A percentile compares a stretch with the other conserved stretches of the same genome.
These are phyloP conservation scores for Postia placenta DNA, from an alignment of 768 basidiomycete genomes.

Conservation along the genomic window DNA sequence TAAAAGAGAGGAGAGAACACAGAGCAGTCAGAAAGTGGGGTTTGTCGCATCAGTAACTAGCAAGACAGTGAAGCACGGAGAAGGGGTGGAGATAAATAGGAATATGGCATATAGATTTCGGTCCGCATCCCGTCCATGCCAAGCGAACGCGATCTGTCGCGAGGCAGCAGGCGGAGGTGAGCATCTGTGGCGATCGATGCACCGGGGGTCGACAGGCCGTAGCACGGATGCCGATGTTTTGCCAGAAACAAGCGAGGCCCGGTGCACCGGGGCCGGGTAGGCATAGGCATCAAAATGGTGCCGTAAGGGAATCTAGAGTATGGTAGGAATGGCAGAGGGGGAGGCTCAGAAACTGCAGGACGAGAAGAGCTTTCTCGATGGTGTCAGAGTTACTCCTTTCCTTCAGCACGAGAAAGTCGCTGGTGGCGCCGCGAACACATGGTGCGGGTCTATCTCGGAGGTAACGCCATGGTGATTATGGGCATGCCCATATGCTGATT, in stretches of 20 bases:
- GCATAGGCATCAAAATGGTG: not conserved
- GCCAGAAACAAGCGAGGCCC: not conserved
- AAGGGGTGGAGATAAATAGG: not conserved
- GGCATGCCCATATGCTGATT: not conserved
- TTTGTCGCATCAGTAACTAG: not conserved
- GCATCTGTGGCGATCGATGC: not conserved
- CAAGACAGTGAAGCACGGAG: not conserved
- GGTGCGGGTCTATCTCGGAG: conserved; percentile 5
- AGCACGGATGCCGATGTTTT: not conserved
- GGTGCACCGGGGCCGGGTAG: not conserved
- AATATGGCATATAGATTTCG: not conserved
- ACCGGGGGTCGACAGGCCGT: not conserved
- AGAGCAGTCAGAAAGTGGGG: not conserved
- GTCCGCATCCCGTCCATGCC: not conserved
- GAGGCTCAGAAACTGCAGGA: not conserved
- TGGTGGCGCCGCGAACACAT: conserved; percentile 3
- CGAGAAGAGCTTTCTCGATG: not conserved
- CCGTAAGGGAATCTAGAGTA: not conserved
- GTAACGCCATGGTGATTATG: too few species aligned
- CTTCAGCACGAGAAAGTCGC: conserved; percentile 2
- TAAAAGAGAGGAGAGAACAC: not conserved
- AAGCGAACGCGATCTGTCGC: not conserved
- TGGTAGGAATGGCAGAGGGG: not conserved
- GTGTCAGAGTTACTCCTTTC: not conserved
- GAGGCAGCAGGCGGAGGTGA: not conserved